Conservation (phyloP, 2,329 filamentous ascomycete genomes). For the Didymella segeticola region DNA sequence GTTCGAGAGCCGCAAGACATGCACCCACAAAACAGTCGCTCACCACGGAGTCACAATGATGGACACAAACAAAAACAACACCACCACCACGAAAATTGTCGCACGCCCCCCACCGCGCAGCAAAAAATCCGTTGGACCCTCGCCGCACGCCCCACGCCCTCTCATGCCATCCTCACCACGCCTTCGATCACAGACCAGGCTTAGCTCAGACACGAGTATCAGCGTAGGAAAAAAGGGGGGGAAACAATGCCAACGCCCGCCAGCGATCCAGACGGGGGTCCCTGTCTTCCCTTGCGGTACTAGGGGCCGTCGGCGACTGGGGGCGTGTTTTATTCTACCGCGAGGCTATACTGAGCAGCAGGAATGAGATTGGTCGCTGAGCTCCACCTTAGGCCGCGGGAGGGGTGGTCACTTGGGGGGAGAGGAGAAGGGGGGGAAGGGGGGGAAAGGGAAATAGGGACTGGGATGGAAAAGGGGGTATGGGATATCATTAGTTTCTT, state of each 20-base stretch:
- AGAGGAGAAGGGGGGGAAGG: not conserved
- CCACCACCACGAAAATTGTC: not conserved
- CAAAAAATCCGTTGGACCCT: not conserved
- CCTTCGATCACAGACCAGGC: not conserved
- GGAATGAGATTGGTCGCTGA: conserved; percentile 59
- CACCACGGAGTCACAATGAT: too few relatives aligned
- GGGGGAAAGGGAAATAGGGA: not conserved
- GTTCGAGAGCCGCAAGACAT: too few relatives aligned
- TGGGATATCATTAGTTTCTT: conserved; percentile 7
- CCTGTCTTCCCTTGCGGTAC: conserved; percentile 27
- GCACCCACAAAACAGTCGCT: too few relatives aligned
- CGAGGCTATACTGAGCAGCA: conserved; percentile 62
- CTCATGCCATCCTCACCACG: conserved; percentile 17
- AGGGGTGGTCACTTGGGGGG: not conserved
- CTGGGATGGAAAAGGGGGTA: too few relatives aligned
- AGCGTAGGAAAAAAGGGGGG: conserved; percentile 2
- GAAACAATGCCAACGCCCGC: conserved; percentile 19
- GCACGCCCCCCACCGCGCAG: not conserved
- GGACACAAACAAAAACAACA: not conserved
- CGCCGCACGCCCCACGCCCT: not conserved
- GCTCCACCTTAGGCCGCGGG: conserved; percentile 56
- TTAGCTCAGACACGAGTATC: conserved; percentile 22
- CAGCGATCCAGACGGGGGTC: conserved; percentile 36
- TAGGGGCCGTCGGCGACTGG: conserved; percentile 39
- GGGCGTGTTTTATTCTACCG: conserved; percentile 52